These are phyloP conservation scores for Xylaria sp. DNA, from an alignment of 2,329 filamentous ascomycete species.

Conservation along the genomic window DNA sequence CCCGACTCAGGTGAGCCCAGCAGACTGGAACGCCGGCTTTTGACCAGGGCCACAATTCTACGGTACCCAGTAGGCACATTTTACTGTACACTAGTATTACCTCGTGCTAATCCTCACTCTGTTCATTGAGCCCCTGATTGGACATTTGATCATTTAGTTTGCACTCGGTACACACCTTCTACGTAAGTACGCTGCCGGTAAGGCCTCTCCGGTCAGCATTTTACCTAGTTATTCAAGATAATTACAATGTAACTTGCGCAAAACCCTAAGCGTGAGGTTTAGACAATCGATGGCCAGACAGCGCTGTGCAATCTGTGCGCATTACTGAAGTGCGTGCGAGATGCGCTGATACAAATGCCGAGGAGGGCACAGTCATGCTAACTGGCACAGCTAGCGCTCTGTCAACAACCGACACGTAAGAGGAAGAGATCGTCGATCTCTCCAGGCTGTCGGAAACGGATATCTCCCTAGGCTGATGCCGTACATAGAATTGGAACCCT, in stretches of 20 bases:
- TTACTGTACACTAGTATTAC: background rate
- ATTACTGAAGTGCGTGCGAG: slow-evolving; percentile 3
- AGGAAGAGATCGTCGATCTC: slow-evolving; percentile 38
- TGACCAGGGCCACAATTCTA: slow-evolving; percentile 28
- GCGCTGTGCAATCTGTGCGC: background rate
- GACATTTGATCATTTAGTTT: background rate
- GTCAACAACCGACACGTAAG: slow-evolving; percentile 10
- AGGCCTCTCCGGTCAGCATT: background rate
- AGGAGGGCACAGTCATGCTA: slow-evolving; percentile 12
- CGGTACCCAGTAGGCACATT: background rate
- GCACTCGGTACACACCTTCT: background rate
- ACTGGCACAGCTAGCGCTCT: slow-evolving; percentile 13
- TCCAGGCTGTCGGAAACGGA: slow-evolving; percentile 40
- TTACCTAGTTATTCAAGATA: slow-evolving; percentile 2
- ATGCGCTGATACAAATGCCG: slow-evolving; percentile 18
- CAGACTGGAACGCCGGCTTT: slow-evolving; percentile 33
- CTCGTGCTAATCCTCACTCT: background rate
- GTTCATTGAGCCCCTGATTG: background rate
- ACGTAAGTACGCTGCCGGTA: background rate
- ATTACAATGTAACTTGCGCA: background rate
- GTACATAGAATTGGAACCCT: slow-evolving; percentile 22
- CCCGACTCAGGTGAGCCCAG: slow-evolving; percentile 33
- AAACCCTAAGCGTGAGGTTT: background rate
- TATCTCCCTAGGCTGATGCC: slow-evolving; percentile 33
- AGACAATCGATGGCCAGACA: background rate